Conservation (phyloP, 75 land plant species). For the Selaginella tamariscina region DNA sequence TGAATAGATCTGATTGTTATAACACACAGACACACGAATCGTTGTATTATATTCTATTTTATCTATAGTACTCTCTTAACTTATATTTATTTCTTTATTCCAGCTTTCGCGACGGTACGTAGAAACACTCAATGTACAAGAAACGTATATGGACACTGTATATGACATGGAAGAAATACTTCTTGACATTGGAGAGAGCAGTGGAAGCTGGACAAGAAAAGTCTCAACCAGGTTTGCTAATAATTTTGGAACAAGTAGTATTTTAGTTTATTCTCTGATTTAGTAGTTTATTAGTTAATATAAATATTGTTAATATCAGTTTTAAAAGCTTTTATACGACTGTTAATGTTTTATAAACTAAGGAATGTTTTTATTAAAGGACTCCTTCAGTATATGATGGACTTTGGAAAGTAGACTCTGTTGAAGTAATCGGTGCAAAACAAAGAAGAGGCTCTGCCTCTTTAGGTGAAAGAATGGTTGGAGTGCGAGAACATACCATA, state of each 20-base stretch:
- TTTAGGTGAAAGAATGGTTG: constrained; percentile 80
- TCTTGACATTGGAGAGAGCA: constrained; percentile 40
- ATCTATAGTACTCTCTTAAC: neutral
- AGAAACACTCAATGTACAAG: constrained; percentile 33
- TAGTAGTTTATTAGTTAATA: too few species aligned
- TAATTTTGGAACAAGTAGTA: too few species aligned
- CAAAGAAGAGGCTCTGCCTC: constrained; percentile 82
- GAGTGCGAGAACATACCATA: constrained; percentile 82
- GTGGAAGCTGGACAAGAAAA: constrained; percentile 22
- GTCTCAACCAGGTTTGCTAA: too few species aligned
- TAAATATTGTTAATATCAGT: too few species aligned
- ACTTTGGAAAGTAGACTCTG: constrained; percentile 38
- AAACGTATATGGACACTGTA: constrained; percentile 61
- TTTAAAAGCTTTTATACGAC: too few species aligned
- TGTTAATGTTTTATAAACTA: too few species aligned
- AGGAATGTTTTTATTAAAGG: too few species aligned
- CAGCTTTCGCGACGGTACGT: constrained; percentile 46
- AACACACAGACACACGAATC: neutral
- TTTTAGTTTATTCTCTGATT: too few species aligned
- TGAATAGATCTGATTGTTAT: neutral
- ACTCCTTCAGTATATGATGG: neutral
- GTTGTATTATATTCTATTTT: neutral
- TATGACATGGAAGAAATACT: constrained; percentile 88
- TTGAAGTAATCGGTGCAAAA: constrained; percentile 84
- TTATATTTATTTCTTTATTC: constrained; percentile 1